Conservation (phyloP, 2,329 filamentous ascomycete species). For the Cercospora sp. region DNA sequence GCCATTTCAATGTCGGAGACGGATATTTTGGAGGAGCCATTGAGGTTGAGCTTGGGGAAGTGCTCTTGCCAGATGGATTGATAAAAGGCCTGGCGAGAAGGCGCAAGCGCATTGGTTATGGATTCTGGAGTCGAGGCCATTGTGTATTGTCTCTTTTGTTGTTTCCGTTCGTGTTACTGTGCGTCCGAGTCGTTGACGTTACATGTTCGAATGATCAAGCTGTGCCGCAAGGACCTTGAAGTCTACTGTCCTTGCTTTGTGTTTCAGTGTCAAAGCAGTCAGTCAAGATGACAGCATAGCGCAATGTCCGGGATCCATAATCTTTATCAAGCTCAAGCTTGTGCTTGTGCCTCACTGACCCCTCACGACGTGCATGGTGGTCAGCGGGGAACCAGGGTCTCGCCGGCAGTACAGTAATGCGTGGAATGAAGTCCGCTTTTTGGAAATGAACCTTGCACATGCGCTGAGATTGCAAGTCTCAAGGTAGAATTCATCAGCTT, state of each 20-base stretch:
- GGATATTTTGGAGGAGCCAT: slow-evolving; percentile 8
- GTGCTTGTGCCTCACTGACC: slow-evolving; percentile 3
- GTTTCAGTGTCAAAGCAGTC: neutral
- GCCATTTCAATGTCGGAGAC: slow-evolving; percentile 15
- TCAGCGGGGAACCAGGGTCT: slow-evolving; percentile 11
- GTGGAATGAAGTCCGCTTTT: neutral
- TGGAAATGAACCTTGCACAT: neutral
- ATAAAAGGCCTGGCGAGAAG: slow-evolving; percentile 14
- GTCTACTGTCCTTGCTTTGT: neutral
- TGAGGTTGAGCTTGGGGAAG: slow-evolving; percentile 13
- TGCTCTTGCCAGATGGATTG: slow-evolving; percentile 12
- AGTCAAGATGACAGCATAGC: neutral
- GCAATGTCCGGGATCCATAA: neutral
- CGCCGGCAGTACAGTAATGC: neutral
- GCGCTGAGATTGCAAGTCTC: neutral
- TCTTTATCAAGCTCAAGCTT: neutral
- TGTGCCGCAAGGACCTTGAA: neutral
- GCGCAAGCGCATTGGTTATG: slow-evolving; percentile 9
- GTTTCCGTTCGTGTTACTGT: no score
- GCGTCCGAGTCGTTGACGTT: no score
- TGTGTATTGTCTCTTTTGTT: neutral
- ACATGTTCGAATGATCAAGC: neutral
- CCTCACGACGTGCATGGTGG: slow-evolving; percentile 9
- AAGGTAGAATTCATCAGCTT: neutral
- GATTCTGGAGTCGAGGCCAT: slow-evolving; percentile 12